Evolutionary conservation across 2,329 filamentous ascomycete genomes (phyloP), one percentile per base, ranked within the genome.

Genomic region (Emergomyces pasteurianus): DNA sequence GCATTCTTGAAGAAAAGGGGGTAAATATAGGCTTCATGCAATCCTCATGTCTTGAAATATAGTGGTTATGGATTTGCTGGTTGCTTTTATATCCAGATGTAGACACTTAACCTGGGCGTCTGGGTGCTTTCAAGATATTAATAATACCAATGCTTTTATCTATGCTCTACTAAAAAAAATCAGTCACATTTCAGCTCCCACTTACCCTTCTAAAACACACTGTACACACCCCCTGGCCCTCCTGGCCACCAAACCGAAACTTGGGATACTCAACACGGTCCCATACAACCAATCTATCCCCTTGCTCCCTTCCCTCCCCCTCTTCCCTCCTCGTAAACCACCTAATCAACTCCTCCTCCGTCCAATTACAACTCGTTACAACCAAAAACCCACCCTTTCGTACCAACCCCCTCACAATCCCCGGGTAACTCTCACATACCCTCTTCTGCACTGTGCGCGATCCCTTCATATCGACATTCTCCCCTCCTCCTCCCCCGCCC

Each of bases 331-430:
- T 43, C 58, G 81, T 84, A 71, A 97, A 94, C 91, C 92, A 97
- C 18, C 75, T 76, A 63, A 81, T 79, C 68, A 99, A 75, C 78
- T 99, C 94, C 47, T 85, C 83, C 77, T 94, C 91, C 1, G 92
- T 97, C 94, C 94, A 99, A 76, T 99, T 99, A 73, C 94, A 99
- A 74, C 91, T 96, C 60, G 94, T 97, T 59, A 99, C 84, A 62
- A 96, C 75, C 67, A 97, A 83, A 28, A 90, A 79, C 0, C 90
- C 90, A 1, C 86, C 87, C 0, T 75, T 77, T 67, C 83, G 85
- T 58, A 97, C 81, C 64, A 97, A 79, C 34, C 74, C 76, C 63
- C 86, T 77, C 38, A 92, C 86, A 58, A 84, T 83, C 54, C 81
- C 80, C 55, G 83, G 82, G 76, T 99, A 99, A 3, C 81, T 80